Percentiles rank a stretch among this genome's conserved stretches.
Conservation (phyloP, 78 protist species). For the Dictyostelium discoideum region DNA sequence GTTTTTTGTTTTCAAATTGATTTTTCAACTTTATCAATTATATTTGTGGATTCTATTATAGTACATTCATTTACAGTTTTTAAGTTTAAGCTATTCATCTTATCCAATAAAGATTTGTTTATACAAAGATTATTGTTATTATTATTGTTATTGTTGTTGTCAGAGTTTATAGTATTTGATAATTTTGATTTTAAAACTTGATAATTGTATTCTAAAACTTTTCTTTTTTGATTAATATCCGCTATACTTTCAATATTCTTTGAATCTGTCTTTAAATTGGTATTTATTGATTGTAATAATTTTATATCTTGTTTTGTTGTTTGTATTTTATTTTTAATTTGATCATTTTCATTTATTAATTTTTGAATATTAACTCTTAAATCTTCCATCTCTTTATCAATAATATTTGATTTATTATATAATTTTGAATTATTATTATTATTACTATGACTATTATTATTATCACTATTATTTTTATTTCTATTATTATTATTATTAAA, state of each 20-base stretch:
- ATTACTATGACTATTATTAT: background rate
- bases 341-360: background rate
- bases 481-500: background rate
- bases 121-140: background rate
- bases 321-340: background rate
- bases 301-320: background rate
- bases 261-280: background rate
- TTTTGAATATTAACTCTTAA: slow-evolving; percentile 20
- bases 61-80: slow-evolving; percentile 4
- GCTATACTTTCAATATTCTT: background rate
- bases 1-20: background rate
- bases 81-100: background rate
- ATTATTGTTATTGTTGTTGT: background rate
- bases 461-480: background rate
- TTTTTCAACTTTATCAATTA: background rate
- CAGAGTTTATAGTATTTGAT: background rate
- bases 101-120: background rate
- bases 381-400: slow-evolving; percentile 32
- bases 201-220: background rate
- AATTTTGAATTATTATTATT: background rate
- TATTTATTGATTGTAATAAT: slow-evolving; percentile 10
- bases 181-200: slow-evolving; percentile 23
- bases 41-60: background rate
- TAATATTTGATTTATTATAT: background rate
- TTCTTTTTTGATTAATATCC: background rate